A percentile compares a stretch with the other conserved stretches of the same genome.
Evolutionary conservation across 2,329 filamentous ascomycete genomes (phyloP).

Genomic region (Coleophoma crateriformis): DNA sequence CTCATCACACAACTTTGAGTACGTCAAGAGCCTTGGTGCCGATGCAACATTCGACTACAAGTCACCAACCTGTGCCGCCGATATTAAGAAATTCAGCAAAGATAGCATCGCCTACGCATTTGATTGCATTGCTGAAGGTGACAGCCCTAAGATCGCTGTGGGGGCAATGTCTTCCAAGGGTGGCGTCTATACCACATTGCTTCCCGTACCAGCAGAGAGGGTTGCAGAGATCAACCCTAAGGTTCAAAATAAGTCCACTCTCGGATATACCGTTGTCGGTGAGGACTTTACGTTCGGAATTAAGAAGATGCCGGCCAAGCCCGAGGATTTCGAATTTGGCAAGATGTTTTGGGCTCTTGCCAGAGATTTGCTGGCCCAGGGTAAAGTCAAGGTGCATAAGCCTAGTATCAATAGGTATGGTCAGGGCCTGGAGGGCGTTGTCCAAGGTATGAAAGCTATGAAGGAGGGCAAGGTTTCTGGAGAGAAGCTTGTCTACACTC

Average conservation of each 20-base stretch:
- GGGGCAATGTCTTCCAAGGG: constrained; percentile 31
- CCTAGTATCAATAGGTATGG: constrained; percentile 19
- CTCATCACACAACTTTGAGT: constrained; percentile 41
- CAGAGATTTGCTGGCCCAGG: constrained; percentile 27
- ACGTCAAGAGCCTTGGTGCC: constrained; percentile 40
- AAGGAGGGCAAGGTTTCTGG: constrained; percentile 30
- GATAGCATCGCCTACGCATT: constrained; percentile 37
- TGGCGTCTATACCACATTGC: constrained; percentile 34
- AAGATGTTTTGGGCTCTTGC: constrained; percentile 32
- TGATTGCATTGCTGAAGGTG: constrained; percentile 40
- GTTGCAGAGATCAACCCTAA: constrained; percentile 36
- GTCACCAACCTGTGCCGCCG: constrained; percentile 32
- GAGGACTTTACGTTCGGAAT: constrained; percentile 25
- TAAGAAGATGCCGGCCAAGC: constrained; percentile 9
- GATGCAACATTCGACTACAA: constrained; percentile 44
- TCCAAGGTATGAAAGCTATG: constrained; percentile 21
- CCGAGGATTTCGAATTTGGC: constrained; percentile 30
- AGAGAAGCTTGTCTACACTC: constrained; percentile 38
- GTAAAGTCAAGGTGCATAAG: constrained; percentile 31
- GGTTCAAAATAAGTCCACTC: constrained; percentile 19
- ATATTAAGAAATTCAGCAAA: constrained; percentile 40
- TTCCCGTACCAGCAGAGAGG: constrained; percentile 30
- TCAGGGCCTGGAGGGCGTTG: constrained; percentile 23
- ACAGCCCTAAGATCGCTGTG: constrained; percentile 29
- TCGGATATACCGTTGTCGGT: constrained; percentile 36